Evolutionary conservation across 1,139 yeast species (phyloP).

Genomic region (Lodderomyces margitis): DNA sequence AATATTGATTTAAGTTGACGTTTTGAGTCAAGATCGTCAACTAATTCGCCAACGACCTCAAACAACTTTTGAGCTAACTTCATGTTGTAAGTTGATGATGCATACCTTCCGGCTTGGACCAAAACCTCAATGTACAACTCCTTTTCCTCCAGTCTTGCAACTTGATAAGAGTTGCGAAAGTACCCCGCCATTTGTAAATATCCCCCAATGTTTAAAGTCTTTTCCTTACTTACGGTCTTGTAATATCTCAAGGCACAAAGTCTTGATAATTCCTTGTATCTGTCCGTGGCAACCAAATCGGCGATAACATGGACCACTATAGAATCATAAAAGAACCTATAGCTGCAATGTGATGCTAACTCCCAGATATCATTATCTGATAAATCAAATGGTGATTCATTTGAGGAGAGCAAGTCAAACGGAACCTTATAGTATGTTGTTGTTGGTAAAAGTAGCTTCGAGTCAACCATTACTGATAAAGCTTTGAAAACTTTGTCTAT

Average conservation of each 20-base stretch:
- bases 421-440: conserved; percentile 51
- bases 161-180: conserved; percentile 28
- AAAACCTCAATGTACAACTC: conserved; percentile 31
- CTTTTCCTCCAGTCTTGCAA: conserved; percentile 25
- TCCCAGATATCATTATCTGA: conserved; percentile 34
- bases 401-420: conserved; percentile 34
- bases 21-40: conserved; percentile 19
- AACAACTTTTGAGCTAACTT: conserved; percentile 32
- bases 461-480: conserved; percentile 34
- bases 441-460: conserved; percentile 37
- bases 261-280: conserved; percentile 35
- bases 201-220: conserved; percentile 20
- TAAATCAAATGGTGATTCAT: conserved; percentile 38
- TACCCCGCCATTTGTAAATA: conserved; percentile 37
- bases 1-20: conserved; percentile 26
- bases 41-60: conserved; percentile 26
- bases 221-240: conserved; percentile 22
- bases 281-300: conserved; percentile 24
- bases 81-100: conserved; percentile 35
- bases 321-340: conserved; percentile 38
- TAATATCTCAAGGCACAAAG: conserved; percentile 43
- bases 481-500: conserved; percentile 24
- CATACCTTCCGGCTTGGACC: conserved; percentile 36
- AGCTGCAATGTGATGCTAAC: conserved; percentile 34
- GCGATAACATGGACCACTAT: conserved; percentile 27